Conservation (phyloP, 345 rosid species). For the Linum trigynum region DNA sequence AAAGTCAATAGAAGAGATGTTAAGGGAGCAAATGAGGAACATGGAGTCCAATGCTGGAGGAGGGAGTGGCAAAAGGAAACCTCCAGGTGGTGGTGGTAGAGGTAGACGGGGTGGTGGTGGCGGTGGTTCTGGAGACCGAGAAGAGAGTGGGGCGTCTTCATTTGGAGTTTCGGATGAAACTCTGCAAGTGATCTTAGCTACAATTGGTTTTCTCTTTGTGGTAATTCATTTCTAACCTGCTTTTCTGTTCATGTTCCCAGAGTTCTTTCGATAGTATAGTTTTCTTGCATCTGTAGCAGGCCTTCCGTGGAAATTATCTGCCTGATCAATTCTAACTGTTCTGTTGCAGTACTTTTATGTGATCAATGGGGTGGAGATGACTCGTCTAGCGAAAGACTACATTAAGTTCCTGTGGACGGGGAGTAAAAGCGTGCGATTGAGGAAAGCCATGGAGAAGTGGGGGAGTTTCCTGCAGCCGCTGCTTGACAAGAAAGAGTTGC, state of each 20-base stretch:
- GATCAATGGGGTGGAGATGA: slow-evolving; percentile 58
- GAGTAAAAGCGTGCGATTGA: slow-evolving; percentile 51
- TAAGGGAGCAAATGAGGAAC: slow-evolving; percentile 52
- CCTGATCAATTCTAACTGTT: not conserved
- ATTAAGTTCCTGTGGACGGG: slow-evolving; percentile 43
- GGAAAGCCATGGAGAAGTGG: slow-evolving; percentile 44
- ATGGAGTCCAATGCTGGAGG: slow-evolving; percentile 36
- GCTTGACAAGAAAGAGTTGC: not conserved
- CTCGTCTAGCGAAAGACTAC: slow-evolving; percentile 58
- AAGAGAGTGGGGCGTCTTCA: slow-evolving; percentile 35
- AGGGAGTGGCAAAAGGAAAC: slow-evolving; percentile 36
- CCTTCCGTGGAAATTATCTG: too few species aligned
- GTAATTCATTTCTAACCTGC: slow-evolving; percentile 21
- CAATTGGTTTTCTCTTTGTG: slow-evolving; percentile 53
- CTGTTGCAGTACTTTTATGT: slow-evolving; percentile 54
- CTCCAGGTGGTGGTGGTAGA: slow-evolving; percentile 27
- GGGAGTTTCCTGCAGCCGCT: not conserved
- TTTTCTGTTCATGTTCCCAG: not conserved
- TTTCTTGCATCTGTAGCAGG: too few species aligned
- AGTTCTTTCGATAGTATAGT: not conserved
- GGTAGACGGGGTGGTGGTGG: slow-evolving; percentile 5
- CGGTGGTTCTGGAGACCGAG: slow-evolving; percentile 33
- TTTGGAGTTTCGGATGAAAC: slow-evolving; percentile 43
- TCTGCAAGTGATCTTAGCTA: slow-evolving; percentile 56
- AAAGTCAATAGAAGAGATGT: slow-evolving; percentile 50